Percentiles rank a stretch among this genome's conserved stretches.
These are phyloP conservation scores for Alternaria sp. DNA, from an alignment of 2,329 filamentous ascomycete genomes.

Conservation along the genomic window DNA sequence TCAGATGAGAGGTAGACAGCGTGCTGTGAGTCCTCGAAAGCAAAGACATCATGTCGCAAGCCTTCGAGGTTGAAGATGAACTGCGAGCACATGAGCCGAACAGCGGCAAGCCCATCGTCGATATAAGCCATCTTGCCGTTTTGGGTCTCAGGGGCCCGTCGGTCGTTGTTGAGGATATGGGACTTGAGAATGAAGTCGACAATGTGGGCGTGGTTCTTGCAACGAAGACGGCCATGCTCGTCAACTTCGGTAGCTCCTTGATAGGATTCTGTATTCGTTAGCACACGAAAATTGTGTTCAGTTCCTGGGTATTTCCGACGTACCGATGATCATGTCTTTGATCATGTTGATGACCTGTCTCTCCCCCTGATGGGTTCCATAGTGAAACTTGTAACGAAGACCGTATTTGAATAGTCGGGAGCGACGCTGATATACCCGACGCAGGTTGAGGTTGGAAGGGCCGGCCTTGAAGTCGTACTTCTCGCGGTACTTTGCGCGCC, in stretches of 20 bases:
- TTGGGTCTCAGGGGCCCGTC: constrained; percentile 21
- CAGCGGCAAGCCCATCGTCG: constrained; percentile 30
- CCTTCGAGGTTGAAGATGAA: constrained; percentile 34
- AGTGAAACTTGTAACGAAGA: constrained; percentile 23
- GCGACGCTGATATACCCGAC: constrained; percentile 45
- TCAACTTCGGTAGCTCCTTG: constrained; percentile 21
- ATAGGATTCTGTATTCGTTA: constrained; percentile 39
- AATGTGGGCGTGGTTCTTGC: constrained; percentile 45
- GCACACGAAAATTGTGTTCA: background rate
- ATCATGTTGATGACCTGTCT: constrained; percentile 48
- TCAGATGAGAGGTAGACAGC: constrained; percentile 51
- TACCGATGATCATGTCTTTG: constrained; percentile 54
- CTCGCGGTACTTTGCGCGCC: constrained; percentile 53
- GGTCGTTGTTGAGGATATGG: constrained; percentile 33
- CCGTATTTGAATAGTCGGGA: constrained; percentile 30
- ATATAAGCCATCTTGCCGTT: constrained; percentile 7
- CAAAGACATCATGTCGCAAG: constrained; percentile 31
- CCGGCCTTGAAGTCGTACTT: constrained; percentile 48
- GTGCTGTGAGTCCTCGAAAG: constrained; percentile 55
- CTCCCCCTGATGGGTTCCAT: constrained; percentile 34
- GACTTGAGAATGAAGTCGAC: constrained; percentile 40
- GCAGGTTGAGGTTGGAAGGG: constrained; percentile 39
- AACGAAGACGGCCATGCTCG: constrained; percentile 30
- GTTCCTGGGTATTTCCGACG: constrained; percentile 17
- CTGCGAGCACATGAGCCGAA: constrained; percentile 44